phyloP scores from a whole-genome alignment of 306 rosid genomes.

The Medicago arabica region DNA sequence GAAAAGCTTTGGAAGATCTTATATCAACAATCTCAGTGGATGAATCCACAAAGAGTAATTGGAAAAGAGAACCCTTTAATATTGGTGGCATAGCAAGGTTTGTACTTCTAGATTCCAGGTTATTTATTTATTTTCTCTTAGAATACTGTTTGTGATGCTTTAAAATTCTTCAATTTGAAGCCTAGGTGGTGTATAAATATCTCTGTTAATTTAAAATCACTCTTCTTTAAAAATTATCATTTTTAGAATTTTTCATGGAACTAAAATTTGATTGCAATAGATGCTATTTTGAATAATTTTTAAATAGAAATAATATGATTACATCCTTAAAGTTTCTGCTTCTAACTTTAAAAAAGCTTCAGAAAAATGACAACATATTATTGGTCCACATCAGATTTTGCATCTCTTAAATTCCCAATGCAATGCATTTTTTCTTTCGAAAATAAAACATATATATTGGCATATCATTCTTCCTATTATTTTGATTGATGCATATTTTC shows the following conservation, averaged over 20 bases:
- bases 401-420: no score
- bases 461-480: no score
- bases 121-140: not conserved
- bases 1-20: not conserved
- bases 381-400: no score
- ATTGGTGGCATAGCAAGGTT: not conserved
- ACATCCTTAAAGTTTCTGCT: no score
- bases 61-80: not conserved
- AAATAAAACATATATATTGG: no score
- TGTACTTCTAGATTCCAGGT: not conserved
- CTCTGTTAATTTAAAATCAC: not conserved
- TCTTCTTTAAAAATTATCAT: not conserved
- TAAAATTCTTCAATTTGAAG: not conserved
- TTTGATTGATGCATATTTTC: no score
- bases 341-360: no score
- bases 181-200: not conserved
- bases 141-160: not conserved
- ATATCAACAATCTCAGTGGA: not conserved
- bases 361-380: no score
- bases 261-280: not conserved
- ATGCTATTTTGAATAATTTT: not conserved
- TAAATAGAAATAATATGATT: no score
- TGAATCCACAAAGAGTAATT: not conserved
- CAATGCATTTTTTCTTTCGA: no score
- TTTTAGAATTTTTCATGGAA: not conserved